Base-by-base conservation (phyloP, 352 stramenopile genomes). In the Globisporangium yorkense region DNA sequence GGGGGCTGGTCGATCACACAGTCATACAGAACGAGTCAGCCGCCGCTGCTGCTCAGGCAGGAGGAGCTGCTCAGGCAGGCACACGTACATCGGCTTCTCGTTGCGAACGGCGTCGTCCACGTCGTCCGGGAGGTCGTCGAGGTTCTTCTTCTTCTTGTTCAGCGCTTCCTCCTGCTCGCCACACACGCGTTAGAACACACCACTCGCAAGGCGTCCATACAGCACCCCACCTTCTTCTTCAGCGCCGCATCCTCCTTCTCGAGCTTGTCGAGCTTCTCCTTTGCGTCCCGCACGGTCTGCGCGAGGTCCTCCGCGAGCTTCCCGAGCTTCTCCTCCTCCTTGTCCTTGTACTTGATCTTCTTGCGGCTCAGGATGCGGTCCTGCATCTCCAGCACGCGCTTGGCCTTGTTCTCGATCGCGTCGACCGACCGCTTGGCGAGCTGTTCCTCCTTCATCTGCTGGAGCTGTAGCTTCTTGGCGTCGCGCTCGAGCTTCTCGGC, bases 301-400 rank as follows among this genome's bases (percentile, higher is more conserved):
- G 74, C 81, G 9, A 92, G 70, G 55, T 93, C 73, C 53, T 95
- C 85, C 0, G 85, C 85, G 0, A 95, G 63, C 49, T 75, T 84
- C 20, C 85, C 85, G 18, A 95, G 70, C 45, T 84, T 95, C 49
- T 95, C 85, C 45, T 95, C 85, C 51, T 95, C 85, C 54, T 92
- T 89, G 59, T 93, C 85, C 66, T 93, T 92, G 66, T 93, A 95
- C 67, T 92, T 92, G 72, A 95, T 75, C 63, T 95, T 95, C 68
- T 91, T 89, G 53, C 78, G 73, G 49, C 83, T 93, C 8, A 92
- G 63, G 47, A 95, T 92, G 20, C 85, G 85, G 63, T 93, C 85
- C 53, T 93, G 82, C 83, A 93, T 93, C 59, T 95, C 85, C 7
- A 95, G 68, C 44, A 93, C 76, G 41, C 85, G 81, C 55, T 92